Percentiles rank a stretch among this genome's conserved stretches.
phyloP scores from a whole-genome alignment of 352 stramenopile species.

The Globisporangium spiculum region DNA sequence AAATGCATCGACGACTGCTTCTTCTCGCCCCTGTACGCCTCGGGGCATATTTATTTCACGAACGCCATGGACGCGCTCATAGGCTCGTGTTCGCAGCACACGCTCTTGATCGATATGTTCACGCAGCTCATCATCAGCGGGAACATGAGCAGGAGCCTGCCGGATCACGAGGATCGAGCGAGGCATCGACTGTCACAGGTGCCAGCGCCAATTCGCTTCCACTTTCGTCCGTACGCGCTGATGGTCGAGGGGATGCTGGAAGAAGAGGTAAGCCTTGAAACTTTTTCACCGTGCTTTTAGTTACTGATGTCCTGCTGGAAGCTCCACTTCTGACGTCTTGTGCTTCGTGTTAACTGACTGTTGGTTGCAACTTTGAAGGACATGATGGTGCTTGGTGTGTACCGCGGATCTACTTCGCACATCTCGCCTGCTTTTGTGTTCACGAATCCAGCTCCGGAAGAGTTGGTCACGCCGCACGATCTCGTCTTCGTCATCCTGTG shows the following conservation, averaged over 20 bases:
- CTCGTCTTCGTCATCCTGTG: constrained; percentile 70
- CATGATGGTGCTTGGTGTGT: constrained; percentile 58
- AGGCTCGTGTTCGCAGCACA: constrained; percentile 52
- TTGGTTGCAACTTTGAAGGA: constrained; percentile 26
- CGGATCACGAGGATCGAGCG: constrained; percentile 41
- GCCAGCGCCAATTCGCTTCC: constrained; percentile 44
- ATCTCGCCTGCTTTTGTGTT: constrained; percentile 54
- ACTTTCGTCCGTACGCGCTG: constrained; percentile 55
- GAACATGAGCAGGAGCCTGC: constrained; percentile 45
- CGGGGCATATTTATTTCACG: constrained; percentile 67
- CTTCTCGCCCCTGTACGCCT: constrained; percentile 55
- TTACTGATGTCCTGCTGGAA: not conserved
- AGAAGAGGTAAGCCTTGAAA: constrained; percentile 37
- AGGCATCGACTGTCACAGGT: constrained; percentile 54
- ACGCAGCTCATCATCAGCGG: constrained; percentile 63
- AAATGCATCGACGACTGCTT: constrained; percentile 57
- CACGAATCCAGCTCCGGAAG: constrained; percentile 59
- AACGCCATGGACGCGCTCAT: constrained; percentile 74
- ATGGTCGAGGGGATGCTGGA: constrained; percentile 55
- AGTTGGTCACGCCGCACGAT: constrained; percentile 57
- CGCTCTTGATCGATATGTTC: constrained; percentile 64
- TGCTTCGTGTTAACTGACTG: constrained; percentile 6
- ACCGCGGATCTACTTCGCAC: constrained; percentile 32
- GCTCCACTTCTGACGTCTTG: not conserved
- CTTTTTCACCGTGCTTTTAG: not conserved